Base-by-base conservation (phyloP, 352 stramenopile genomes). In the Globisporangium recalcitrans region DNA sequence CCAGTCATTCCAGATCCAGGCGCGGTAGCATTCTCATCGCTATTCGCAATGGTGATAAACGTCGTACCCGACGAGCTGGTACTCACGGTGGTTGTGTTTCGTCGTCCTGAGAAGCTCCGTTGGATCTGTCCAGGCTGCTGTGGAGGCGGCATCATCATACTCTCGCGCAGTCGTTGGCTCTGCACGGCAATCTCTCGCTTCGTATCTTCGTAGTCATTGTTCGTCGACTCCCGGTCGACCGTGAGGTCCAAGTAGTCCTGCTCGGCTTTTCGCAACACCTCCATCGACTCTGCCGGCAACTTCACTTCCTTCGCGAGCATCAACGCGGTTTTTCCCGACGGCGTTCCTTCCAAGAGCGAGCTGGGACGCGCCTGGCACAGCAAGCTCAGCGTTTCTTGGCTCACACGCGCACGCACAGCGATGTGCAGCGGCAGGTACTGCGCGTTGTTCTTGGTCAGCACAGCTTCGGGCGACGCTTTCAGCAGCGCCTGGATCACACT, bases 361-460 rank as follows among this genome's bases (percentile, higher is more conserved):
- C 82, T 90, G 3, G 85, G 82, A 3, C 81, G 75, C 21, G 82
- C 82, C 21, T 88, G 64, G 26, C 81, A 90, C 11, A 94, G 62
- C 27, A 91, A 24, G 19, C 69, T 66, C 8, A 94, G 68, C 6
- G 80, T 87, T 4, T 84, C 78, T 16, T 73, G 47, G 2, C 75
- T 64, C 2, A 78, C 72, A 6, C 73, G 73, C 7, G 85, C 79
- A 21, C 86, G 83, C 29, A 94, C 81, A 0, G 85, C 85, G 63
- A 94, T 89, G 63, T 94, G 85, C n/a, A 94, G 72, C 1, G 85
- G 85, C 63, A 94, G 58, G 56, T 89, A 90, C 69, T 92, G 82
- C 9, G 85, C 83, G 48, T 92, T 88, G 72, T 94, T 94, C 58
- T 79, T 83, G 49, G 80, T 89, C 54, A 94, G 71, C 42, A 88